Evolutionary conservation across 257 asterid species (phyloP), one percentile per base, ranked within the genome.

Genomic region (Solanum stenotomum): DNA sequence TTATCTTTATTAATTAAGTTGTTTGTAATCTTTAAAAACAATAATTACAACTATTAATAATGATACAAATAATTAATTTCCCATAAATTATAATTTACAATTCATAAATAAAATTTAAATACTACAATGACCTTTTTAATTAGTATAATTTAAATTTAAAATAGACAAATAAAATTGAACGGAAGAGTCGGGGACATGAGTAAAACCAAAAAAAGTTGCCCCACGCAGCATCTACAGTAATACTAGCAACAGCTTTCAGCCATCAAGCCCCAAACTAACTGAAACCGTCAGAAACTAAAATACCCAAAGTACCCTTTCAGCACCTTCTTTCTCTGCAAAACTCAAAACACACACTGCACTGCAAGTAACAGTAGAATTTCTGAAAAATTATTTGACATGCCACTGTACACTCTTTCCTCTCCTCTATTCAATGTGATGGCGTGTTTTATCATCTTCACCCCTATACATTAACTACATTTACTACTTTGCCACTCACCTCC

Each of bases 381-480:
- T 34, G 87, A 44, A 35, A 79, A 29, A 81, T 85, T 31, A 38
- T 82, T n/a, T 76, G 77, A 77, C 79, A 87, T 37, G 75, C 15
- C 52, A 16, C 42, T 40, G 75, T 42, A 67, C 84, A 68, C 89
- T 83, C 8, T 61, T 61, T 56, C 10, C 63, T 20, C 75, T 61
- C 11, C 83, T 88, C 81, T 22, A 75, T 46, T 93, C 42, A 95
- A 91, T 92, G 91, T 38, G 77, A 87, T 89, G 91, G 91, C 93
- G 83, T 90, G 92, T 90, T 37, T 75, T 79, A 85, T 87, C 82
- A 72, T 9, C 76, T 56, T 76, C 74, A 85, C 92, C 92, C 93
- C 83, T 88, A 25, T 37, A 84, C 94, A 94, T 94, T 87, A 89
- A 92, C 92, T 84, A 63, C 94, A 93, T 93, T 94, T 91, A 93